Evolutionary conservation across 306 rosid species (phyloP).

Genomic region (Mimosa pudica): DNA sequence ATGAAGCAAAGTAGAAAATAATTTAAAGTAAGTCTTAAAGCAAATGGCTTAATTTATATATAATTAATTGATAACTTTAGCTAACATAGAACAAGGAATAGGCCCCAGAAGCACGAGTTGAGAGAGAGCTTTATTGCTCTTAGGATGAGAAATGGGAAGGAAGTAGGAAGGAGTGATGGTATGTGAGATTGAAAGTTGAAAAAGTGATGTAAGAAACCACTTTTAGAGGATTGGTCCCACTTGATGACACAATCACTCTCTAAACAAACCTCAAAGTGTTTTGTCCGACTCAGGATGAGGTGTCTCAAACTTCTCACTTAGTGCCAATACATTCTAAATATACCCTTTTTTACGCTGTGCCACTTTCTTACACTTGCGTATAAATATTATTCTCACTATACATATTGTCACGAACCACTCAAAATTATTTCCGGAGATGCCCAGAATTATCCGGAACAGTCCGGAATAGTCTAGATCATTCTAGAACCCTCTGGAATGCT

Average conservation of each 20-base stretch:
- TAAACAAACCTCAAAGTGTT: slow-evolving; percentile 42
- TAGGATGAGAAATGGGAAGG: slow-evolving; percentile 36
- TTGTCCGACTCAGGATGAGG: slow-evolving; percentile 67
- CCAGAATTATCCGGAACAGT: too few relatives aligned
- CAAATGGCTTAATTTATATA: slow-evolving; percentile 34
- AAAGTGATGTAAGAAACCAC: slow-evolving; percentile 32
- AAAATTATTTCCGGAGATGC: too few relatives aligned
- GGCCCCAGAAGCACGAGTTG: slow-evolving; percentile 42
- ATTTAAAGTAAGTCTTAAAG: slow-evolving; percentile 28
- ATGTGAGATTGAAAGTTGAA: slow-evolving; percentile 32
- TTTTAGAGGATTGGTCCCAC: slow-evolving; percentile 39
- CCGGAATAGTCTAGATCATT: too few relatives aligned
- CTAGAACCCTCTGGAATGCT: too few relatives aligned
- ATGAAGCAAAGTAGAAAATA: slow-evolving; percentile 21
- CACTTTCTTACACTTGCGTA: background rate
- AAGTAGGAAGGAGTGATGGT: background rate
- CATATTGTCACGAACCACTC: too few relatives aligned
- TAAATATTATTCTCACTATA: background rate
- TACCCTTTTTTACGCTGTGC: background rate
- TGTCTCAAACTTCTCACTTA: slow-evolving; percentile 42
- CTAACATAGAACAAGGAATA: slow-evolving; percentile 30
- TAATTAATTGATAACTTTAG: background rate
- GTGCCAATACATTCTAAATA: slow-evolving; percentile 3
- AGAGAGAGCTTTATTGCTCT: slow-evolving; percentile 27
- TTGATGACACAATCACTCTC: slow-evolving; percentile 51